These are phyloP conservation scores for Symbiodinium pilosum DNA, from an alignment of 73 alveolate species.

Conservation along the genomic window DNA sequence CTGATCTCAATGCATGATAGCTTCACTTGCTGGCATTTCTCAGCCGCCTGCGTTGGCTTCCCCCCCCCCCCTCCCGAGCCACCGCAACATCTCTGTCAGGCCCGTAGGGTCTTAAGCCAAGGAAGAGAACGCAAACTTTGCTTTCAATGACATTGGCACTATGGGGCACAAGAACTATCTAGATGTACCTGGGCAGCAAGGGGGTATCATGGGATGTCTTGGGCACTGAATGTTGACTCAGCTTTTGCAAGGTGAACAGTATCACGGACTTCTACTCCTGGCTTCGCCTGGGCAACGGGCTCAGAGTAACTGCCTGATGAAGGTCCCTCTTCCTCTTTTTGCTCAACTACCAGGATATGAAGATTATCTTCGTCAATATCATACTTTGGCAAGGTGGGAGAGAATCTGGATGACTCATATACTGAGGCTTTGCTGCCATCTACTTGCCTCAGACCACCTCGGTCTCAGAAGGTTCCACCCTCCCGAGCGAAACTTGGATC, in stretches of 20 bases:
- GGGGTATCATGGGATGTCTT: background rate
- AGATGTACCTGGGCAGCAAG: conserved; percentile 24
- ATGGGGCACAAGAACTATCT: conserved; percentile 75
- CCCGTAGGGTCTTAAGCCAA: background rate
- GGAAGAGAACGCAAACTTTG: conserved; percentile 90
- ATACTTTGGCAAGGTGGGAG: no score
- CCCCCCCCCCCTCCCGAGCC: no score
- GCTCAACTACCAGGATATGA: no score
- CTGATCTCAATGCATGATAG: background rate
- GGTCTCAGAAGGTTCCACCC: conserved; percentile 71
- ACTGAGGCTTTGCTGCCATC: conserved; percentile 52
- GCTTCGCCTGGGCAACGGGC: conserved; percentile 74
- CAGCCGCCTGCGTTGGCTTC: no score
- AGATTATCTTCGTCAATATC: no score
- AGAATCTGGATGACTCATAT: background rate
- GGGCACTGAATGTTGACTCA: no score
- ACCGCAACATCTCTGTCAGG: no score
- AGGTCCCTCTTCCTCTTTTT: no score
- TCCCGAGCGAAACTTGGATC: background rate
- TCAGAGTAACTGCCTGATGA: background rate
- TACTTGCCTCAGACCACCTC: conserved; percentile 36
- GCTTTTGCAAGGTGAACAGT: conserved; percentile 42
- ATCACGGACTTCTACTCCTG: conserved; percentile 86
- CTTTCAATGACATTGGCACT: conserved; percentile 72
- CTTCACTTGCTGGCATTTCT: no score